A percentile compares a stretch with the other conserved stretches of the same genome.
These are phyloP conservation scores for Nicotiana attenuata DNA, from an alignment of 257 asterid species.

Conservation along the genomic window DNA sequence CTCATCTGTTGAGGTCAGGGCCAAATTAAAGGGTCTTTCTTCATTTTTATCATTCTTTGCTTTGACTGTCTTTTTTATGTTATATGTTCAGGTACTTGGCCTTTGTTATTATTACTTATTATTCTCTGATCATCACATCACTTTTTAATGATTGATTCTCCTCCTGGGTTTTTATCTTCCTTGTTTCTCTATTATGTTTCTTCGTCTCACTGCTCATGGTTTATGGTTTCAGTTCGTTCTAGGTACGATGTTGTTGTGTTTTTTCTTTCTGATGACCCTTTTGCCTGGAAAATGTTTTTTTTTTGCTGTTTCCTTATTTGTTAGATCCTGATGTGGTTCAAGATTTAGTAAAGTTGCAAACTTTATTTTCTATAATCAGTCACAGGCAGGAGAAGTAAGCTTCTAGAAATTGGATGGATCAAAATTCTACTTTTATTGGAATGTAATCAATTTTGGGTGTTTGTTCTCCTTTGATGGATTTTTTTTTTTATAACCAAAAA, in stretches of 20 bases:
- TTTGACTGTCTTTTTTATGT: conserved; percentile 7
- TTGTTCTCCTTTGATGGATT: conserved; percentile 18
- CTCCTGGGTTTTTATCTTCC: neutral
- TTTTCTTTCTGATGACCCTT: neutral
- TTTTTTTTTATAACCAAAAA: conserved; percentile 7
- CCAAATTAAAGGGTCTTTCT: conserved; percentile 14
- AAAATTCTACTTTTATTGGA: conserved; percentile 5
- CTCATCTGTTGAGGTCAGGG: conserved; percentile 21
- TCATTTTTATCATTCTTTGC: conserved; percentile 7
- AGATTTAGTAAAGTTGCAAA: conserved; percentile 9
- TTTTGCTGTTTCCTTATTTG: conserved; percentile 13
- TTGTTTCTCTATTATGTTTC: neutral
- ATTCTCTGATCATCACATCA: neutral
- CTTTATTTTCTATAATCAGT: neutral
- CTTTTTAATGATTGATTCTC: neutral
- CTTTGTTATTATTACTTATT: neutral
- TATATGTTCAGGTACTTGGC: neutral
- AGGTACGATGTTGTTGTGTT: neutral
- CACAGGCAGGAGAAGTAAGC: neutral
- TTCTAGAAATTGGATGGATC: neutral
- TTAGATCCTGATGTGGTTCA: conserved; percentile 30
- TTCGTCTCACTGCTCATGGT: neutral
- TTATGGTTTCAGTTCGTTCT: too few relatives aligned
- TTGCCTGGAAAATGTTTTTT: neutral
- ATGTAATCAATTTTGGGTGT: conserved; percentile 7